phyloP scores from a whole-genome alignment of 768 basidiomycete genomes.

The Suillus sp. region DNA sequence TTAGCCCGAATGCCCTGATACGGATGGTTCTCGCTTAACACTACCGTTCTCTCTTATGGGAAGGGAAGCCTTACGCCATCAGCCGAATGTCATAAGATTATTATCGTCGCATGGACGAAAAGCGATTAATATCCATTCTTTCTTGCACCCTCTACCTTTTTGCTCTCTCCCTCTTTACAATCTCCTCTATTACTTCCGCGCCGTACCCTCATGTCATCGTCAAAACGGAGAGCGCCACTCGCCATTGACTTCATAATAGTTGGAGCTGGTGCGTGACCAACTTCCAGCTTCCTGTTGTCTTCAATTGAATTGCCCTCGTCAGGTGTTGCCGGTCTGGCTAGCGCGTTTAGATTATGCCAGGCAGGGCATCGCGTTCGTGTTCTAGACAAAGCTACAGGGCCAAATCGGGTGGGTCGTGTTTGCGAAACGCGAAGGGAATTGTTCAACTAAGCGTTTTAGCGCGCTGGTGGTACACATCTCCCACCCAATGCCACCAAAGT shows the following conservation, averaged over 20 bases:
- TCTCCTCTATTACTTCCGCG: not conserved
- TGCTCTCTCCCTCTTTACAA: not conserved
- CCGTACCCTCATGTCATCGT: conserved; percentile 8
- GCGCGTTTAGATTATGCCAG: conserved; percentile 56
- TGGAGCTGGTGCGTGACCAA: conserved; percentile 29
- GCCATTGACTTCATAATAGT: conserved; percentile 35
- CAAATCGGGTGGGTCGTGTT: conserved; percentile 37
- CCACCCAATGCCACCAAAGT: conserved; percentile 64
- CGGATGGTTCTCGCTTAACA: conserved; percentile 2
- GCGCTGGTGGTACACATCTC: conserved; percentile 45
- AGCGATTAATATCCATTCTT: conserved; percentile 25
- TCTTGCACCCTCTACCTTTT: not conserved
- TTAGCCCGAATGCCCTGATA: not conserved
- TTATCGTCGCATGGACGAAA: not conserved
- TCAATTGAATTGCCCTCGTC: not conserved
- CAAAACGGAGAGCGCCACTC: conserved; percentile 26
- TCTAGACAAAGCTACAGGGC: conserved; percentile 52
- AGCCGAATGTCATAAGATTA: conserved; percentile 5
- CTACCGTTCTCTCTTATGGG: conserved; percentile 4
- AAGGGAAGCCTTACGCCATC: conserved; percentile 4
- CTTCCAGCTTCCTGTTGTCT: not conserved
- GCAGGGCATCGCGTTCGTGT: conserved; percentile 63
- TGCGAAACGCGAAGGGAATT: not conserved
- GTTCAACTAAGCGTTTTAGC: conserved; percentile 24
- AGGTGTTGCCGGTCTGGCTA: conserved; percentile 57